phyloP scores from a whole-genome alignment of 371 early-diverging fungal genomes.

The Massospora cicadina region DNA sequence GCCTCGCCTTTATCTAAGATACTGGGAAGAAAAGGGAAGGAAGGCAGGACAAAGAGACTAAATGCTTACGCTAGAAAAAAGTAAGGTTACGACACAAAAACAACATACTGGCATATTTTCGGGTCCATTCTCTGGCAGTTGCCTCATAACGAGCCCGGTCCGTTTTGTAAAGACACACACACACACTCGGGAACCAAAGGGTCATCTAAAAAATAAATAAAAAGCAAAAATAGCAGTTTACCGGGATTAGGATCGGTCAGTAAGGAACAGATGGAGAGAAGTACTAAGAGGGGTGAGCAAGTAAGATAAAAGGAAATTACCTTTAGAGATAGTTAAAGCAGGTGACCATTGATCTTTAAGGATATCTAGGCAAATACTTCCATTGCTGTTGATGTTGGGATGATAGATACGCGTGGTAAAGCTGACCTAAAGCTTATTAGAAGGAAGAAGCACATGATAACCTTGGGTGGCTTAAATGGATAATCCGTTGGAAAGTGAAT shows the following conservation, averaged over 20 bases:
- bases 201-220: constrained; percentile 36
- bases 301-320: constrained; percentile 4
- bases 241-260: constrained; percentile 85
- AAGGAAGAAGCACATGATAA: constrained; percentile 13
- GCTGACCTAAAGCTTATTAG: constrained; percentile 24
- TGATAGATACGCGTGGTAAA: constrained; percentile 89
- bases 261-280: constrained; percentile 73
- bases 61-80: neutral
- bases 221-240: constrained; percentile 15
- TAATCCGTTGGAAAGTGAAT: constrained; percentile 90
- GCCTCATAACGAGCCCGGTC: constrained; percentile 76
- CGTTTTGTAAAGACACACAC: constrained; percentile 69
- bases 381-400: constrained; percentile 86
- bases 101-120: constrained; percentile 17
- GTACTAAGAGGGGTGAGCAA: constrained; percentile 21
- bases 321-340: constrained; percentile 77
- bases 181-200: constrained; percentile 87
- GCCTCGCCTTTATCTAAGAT: neutral
- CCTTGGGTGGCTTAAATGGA: constrained; percentile 85
- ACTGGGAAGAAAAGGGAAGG: neutral
- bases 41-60: neutral
- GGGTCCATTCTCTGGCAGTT: constrained; percentile 82
- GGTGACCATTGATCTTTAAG: constrained; percentile 93
- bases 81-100: neutral
- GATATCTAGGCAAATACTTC: constrained; percentile 84